Evolutionary conservation across 495 filamentous ascomycete genomes (phyloP).

Genomic region (Bryoglossum gracile): DNA sequence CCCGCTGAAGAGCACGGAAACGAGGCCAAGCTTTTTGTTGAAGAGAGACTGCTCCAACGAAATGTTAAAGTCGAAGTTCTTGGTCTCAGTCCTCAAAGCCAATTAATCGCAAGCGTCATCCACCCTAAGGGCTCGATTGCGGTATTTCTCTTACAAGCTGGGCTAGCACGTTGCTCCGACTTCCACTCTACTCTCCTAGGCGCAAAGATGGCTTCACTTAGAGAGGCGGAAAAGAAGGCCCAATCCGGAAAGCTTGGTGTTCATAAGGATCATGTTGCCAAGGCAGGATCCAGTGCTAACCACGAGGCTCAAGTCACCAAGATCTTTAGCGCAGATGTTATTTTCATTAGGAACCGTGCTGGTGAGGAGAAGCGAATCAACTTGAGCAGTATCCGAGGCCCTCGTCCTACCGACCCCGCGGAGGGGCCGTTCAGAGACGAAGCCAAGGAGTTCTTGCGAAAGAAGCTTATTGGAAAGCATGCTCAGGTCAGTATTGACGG

Average conservation of each 20-base stretch:
- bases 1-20: constrained; percentile 82
- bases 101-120: constrained; percentile 70
- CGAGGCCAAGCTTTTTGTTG: constrained; percentile 79
- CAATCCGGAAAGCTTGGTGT: constrained; percentile 65
- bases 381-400: constrained; percentile 86
- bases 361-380: constrained; percentile 84
- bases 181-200: constrained; percentile 89
- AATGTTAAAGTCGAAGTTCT: constrained; percentile 73
- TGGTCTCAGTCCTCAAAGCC: constrained; percentile 78
- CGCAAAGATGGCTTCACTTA: constrained; percentile 71
- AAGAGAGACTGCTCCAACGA: constrained; percentile 76
- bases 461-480: constrained; percentile 92
- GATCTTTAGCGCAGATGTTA: constrained; percentile 81
- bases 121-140: constrained; percentile 86
- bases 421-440: constrained; percentile 82
- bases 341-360: constrained; percentile 75
- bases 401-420: constrained; percentile 51
- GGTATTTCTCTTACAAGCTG: constrained; percentile 76
- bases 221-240: constrained; percentile 81
- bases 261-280: constrained; percentile 68
- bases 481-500: constrained; percentile 83
- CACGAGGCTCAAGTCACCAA: constrained; percentile 75
- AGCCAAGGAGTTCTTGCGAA: constrained; percentile 92
- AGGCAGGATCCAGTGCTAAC: constrained; percentile 48
- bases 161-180: constrained; percentile 86